Percentiles rank a stretch among this genome's conserved stretches.
Evolutionary conservation across 345 rosid species (phyloP).

Genomic region (Acer saccharum): DNA sequence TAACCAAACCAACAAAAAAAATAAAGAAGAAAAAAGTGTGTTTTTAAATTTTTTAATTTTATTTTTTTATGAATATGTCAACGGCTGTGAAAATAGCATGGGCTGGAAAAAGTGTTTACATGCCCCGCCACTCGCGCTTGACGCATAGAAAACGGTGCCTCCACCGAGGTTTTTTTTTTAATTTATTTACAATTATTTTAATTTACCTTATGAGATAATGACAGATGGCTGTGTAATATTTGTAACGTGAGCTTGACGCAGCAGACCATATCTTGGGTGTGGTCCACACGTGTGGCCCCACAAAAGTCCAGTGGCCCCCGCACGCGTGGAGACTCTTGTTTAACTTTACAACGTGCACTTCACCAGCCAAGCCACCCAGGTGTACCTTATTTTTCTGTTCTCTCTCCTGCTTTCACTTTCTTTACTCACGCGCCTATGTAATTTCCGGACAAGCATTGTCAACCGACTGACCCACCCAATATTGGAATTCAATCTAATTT

Average conservation of each 20-base stretch:
- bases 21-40: conserved; percentile 22
- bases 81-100: conserved; percentile 31
- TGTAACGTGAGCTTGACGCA: conserved; percentile 41
- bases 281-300: conserved; percentile 38
- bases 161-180: neutral
- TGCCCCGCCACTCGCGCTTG: conserved; percentile 53
- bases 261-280: conserved; percentile 27
- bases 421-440: neutral
- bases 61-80: conserved; percentile 27
- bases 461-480: neutral
- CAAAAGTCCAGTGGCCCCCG: conserved; percentile 21
- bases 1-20: conserved; percentile 8
- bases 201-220: neutral
- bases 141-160: conserved; percentile 32
- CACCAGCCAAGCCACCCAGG: conserved; percentile 27
- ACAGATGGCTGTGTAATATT: conserved; percentile 4
- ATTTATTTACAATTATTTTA: too few relatives aligned
- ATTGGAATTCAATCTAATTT: neutral
- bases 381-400: neutral
- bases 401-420: neutral
- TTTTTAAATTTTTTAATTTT: neutral
- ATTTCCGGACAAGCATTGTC: neutral
- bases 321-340: conserved; percentile 36
- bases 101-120: conserved; percentile 39
- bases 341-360: conserved; percentile 32